Percentiles rank a stretch among this genome's conserved stretches.
phyloP scores from a whole-genome alignment of 1,139 yeast genomes.

The Pichia terricola region DNA sequence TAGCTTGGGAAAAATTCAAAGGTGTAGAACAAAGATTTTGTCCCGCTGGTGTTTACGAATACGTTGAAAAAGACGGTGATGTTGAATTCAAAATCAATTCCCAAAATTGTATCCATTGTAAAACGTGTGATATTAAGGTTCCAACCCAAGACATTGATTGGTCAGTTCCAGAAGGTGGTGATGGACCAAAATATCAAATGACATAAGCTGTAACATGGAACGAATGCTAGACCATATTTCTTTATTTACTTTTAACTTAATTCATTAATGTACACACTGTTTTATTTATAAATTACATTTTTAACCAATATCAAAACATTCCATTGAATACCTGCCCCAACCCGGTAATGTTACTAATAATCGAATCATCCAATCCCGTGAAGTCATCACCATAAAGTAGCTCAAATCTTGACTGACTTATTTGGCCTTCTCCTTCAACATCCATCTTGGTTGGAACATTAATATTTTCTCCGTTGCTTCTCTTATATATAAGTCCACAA shows the following conservation, averaged over 20 bases:
- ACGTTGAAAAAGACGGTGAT: conserved; percentile 40
- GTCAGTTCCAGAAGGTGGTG: conserved; percentile 98
- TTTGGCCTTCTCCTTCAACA: not conserved
- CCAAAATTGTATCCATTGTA: conserved; percentile 96
- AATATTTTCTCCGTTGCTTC: not conserved
- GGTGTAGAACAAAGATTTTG: conserved; percentile 91
- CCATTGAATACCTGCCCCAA: conserved; percentile 19
- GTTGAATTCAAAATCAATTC: conserved; percentile 87
- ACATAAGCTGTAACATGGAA: conserved; percentile 31
- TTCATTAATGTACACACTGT: not conserved
- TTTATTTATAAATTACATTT: conserved; percentile 1
- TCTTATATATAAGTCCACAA: conserved; percentile 22
- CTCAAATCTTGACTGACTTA: conserved; percentile 7
- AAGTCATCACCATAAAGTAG: conserved; percentile 18
- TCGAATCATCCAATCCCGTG: conserved; percentile 15
- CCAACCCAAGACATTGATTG: conserved; percentile 92
- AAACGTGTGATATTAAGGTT: conserved; percentile 94
- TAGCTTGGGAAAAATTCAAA: conserved; percentile 61
- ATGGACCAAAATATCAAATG: conserved; percentile 90
- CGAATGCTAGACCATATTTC: not conserved
- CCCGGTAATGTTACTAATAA: conserved; percentile 17
- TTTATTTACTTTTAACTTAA: too few species aligned
- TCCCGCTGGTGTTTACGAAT: conserved; percentile 98
- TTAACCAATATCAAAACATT: conserved; percentile 1
- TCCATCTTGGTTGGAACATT: not conserved